Base-by-base conservation (phyloP, 1,284 basidiomycete species). In the Lentinus polychrous region DNA sequence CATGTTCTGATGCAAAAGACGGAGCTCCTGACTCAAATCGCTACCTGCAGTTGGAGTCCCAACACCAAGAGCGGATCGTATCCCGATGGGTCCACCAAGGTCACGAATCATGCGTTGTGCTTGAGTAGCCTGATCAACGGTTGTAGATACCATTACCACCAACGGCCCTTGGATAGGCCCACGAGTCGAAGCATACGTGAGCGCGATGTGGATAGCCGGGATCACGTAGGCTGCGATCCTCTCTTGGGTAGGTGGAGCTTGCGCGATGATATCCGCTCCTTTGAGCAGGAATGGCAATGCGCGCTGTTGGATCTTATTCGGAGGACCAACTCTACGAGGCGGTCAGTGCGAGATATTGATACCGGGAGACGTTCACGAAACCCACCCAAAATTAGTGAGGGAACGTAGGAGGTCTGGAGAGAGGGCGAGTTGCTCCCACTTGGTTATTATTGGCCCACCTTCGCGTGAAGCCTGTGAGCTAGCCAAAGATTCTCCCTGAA, bases 261-360 rank as follows among this genome's bases (percentile, higher is more conserved):
- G 95, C 5, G 94, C 94, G 57, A 99, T 97, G 59, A 98, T 95
- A 60, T 99, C 96, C 38, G 91, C 83, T 8, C 93, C 91, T 50
- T 91, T 84, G 43, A 98, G 76, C 52, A 99, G 83, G 69, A 96
- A 97, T 1, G 95, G 95, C 48, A 99, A 74, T 36, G 95, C 94
- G 48, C 94, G 83, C 63, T 95, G 93, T 68, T 99, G 95, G 54
- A 98, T 96, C 74, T 98, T 99, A 69, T 97, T 98, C 4, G 95
- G 95, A 3, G 95, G 95, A 0, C 95, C 95, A 54, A 96, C 86
- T 41, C 92, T 94, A 46, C 6, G 49, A 55, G 51, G 45, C 17
- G n/a, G 43, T 51, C 32, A 50, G 54, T 43, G 48, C 32, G 45
- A 46, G 17, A 55, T 12, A 11, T 18, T 32, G 36, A 47, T n/a